Conservation (phyloP, 495 filamentous ascomycete species). For the Penicillium riverlandense region DNA sequence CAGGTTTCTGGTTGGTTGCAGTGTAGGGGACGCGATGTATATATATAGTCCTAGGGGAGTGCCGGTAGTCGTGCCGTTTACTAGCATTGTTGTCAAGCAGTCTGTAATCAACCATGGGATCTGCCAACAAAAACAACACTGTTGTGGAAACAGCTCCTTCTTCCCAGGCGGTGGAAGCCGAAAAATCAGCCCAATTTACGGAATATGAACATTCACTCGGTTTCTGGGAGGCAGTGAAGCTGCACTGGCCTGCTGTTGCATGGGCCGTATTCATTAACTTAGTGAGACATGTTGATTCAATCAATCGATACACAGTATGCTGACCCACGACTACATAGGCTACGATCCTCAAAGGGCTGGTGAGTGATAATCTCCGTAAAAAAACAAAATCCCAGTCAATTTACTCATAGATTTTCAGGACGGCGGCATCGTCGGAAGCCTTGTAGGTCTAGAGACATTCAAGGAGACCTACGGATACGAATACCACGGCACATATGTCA, state of each 20-base stretch:
- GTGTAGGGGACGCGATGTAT: too few species aligned
- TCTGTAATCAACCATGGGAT: neutral
- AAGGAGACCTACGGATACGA: too few species aligned
- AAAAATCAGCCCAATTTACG: slow-evolving; percentile 17
- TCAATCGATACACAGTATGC: neutral
- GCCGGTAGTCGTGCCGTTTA: too few species aligned
- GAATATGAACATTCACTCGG: slow-evolving; percentile 17
- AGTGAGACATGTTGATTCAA: slow-evolving; percentile 1
- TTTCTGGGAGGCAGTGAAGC: slow-evolving; percentile 20
- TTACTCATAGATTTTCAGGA: too few species aligned
- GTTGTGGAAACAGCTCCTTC: slow-evolving; percentile 8
- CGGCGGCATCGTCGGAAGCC: too few species aligned
- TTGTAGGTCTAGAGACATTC: too few species aligned
- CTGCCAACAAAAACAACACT: neutral
- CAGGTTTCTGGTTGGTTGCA: too few species aligned
- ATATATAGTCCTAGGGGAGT: too few species aligned
- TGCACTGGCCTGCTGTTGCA: slow-evolving; percentile 21
- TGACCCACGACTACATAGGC: neutral
- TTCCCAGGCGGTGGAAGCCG: slow-evolving; percentile 9
- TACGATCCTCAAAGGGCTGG: neutral
- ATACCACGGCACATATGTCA: too few species aligned
- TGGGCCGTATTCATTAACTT: slow-evolving; percentile 28
- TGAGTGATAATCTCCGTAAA: too few species aligned
- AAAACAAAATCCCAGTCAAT: too few species aligned
- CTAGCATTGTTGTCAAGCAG: neutral